Evolutionary conservation across 1,139 yeast genomes (phyloP), one percentile per base, ranked within the genome.

Genomic region (Yamadazyma epiphylla): DNA sequence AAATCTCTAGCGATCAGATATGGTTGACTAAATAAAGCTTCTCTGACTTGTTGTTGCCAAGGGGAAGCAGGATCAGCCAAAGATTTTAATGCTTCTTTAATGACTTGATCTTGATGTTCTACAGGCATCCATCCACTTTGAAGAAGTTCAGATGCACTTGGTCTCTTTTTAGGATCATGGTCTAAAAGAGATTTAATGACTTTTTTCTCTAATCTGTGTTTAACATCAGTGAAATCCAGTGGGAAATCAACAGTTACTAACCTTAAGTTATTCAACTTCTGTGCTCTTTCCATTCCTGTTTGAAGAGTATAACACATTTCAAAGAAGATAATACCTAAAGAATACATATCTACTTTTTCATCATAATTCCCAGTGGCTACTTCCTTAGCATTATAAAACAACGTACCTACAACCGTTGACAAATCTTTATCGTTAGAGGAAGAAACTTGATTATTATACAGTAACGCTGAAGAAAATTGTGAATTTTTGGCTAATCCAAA

Each of bases 291-390:
- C 96, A 94, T 91, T 3, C 88, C 91, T 0, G 98, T 94, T 11
- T 70, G 65, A 49, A 91, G 69, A 0, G 81, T 69, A 55, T 81
- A 87, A 19, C 88, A 75, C 97, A 94, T 89, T 53, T 94, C 98
- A 55, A 91, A 91, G 51, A 91, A 87, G 2, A 94, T 91, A 19
- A 94, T 77, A 4, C 98, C 98, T 30, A 94, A 59, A 0, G 98
- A 88, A 53, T 88, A 94, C 86, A 94, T 82, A 53, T 94, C 98
- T 15, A 91, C 95, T 45, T 91, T 91, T 41, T 85, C 95, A 49
- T 88, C 82, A 51, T 91, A 91, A 15, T 74, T 66, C 2, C 94
- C 94, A 11, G 77, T 67, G 5, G 85, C 64, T 1, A 89, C 94
- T 50, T 94, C 99, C 17, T 78, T 77, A 0, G 98, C 98, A 31